These are phyloP conservation scores for Ophiostoma tasmaniense DNA, from an alignment of 2,329 filamentous ascomycete species.

Conservation along the genomic window DNA sequence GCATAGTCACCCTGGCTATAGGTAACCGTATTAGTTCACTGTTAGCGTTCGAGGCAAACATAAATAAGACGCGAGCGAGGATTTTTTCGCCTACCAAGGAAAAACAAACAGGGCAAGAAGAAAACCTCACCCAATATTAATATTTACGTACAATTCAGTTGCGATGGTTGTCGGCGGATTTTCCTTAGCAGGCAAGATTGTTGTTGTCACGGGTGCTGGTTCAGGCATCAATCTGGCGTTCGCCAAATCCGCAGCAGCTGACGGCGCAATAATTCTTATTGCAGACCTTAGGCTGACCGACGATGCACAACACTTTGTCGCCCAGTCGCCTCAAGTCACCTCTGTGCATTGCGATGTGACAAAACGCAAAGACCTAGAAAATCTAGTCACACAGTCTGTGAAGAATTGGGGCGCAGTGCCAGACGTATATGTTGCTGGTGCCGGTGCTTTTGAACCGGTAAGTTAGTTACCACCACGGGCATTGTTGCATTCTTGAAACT, in stretches of 20 bases:
- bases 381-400: background rate
- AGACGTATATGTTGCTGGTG: constrained; percentile 31
- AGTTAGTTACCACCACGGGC: background rate
- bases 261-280: constrained; percentile 6
- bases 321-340: background rate
- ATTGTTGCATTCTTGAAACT: no score
- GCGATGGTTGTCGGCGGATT: background rate
- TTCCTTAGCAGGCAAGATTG: constrained; percentile 8
- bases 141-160: background rate
- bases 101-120: no score
- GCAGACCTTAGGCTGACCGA: background rate
- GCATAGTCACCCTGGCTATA: background rate
- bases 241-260: constrained; percentile 8
- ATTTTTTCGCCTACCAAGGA: no score
- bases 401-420: constrained; percentile 25
- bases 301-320: background rate
- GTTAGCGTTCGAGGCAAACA: background rate
- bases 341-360: background rate
- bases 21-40: background rate
- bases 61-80: no score
- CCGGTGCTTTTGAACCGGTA: constrained; percentile 32
- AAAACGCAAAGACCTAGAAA: background rate
- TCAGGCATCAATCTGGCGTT: constrained; percentile 14
- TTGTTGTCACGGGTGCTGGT: constrained; percentile 12
- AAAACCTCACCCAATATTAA: no score